These are phyloP conservation scores for Keithomyces neogunnii DNA, from an alignment of 2,329 filamentous ascomycete species.

Conservation along the genomic window DNA sequence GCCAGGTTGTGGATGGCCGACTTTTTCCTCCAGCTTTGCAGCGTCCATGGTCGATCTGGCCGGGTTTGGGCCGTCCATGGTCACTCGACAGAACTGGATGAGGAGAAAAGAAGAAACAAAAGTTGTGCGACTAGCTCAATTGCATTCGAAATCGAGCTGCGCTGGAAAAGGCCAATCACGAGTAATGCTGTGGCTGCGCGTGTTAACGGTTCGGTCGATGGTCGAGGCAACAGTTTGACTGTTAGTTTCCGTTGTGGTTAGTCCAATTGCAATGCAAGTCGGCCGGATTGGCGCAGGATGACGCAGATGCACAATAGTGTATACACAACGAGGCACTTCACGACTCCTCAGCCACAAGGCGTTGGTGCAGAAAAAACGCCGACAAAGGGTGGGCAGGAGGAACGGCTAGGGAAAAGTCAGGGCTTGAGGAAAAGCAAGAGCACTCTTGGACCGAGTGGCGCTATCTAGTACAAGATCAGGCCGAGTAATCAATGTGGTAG, in stretches of 20 bases:
- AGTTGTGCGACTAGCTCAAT: no score
- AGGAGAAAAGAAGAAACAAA: background rate
- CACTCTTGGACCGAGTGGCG: background rate
- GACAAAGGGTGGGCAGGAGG: background rate
- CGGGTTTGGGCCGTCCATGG: background rate
- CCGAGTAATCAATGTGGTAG: background rate
- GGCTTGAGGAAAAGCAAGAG: background rate
- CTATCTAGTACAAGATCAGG: background rate
- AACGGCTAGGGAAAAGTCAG: background rate
- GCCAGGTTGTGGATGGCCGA: constrained; percentile 1
- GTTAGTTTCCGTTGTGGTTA: no score
- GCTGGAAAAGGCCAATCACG: no score
- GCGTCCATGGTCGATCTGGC: constrained; percentile 5
- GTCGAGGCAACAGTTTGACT: no score
- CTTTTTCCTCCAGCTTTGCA: constrained; percentile 10
- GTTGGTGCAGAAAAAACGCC: background rate
- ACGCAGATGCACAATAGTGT: no score
- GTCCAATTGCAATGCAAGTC: no score
- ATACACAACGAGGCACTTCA: no score
- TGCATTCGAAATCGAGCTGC: no score
- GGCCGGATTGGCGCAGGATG: no score
- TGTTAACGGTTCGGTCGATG: no score
- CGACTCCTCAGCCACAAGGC: no score
- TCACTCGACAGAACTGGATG: background rate
- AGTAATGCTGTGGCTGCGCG: no score